Evolutionary conservation across 345 rosid genomes (phyloP), one percentile per base, ranked within the genome.

Genomic region (Ailanthus altissimus): DNA sequence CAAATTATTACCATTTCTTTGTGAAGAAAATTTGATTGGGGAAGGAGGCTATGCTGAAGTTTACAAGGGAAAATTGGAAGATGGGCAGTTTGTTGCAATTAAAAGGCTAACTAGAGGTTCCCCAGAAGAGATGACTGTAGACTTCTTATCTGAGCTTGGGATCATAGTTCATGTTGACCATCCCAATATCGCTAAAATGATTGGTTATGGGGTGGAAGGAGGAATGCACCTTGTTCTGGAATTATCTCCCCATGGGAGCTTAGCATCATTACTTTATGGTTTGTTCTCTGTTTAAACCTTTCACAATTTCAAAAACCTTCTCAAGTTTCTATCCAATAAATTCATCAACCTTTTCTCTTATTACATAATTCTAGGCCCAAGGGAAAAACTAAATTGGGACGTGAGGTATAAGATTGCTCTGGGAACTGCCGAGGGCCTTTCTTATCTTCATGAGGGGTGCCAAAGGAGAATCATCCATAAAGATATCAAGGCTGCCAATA

Each of bases 161-260:
- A 92, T 95, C 38, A 92, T 92, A 57, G 97, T 87, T 77, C 99
- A 95, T 78, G 97, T 92, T 71, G 92, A 92, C 75, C 98, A 90
- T 84, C 98, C 99, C n/a, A 90, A 91, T 75, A 92, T 93, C 67
- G 99, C 99, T 73, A 92, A 87, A 79, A 78, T 92, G 65, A 88
- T 93, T 67, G 99, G 98, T 0, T 90, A 92, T 66, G 92, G 99
- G 43, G 93, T 95, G 64, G 99, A 93, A 86, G 98, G 93, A 74
- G 99, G 98, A 51, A 92, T 95, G 99, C 90, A 91, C 82, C 93
- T 93, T 80, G 93, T 93, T 77, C 94, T 95, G 82, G 86, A 93
- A 75, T 82, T 93, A 68, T 95, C 99, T 72, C 92, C 93, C 77
- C 88, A 88, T 64, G 98, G 97, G 45, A 93, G 97, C 87, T 86